Percentiles rank a stretch among this genome's conserved stretches.
phyloP scores from a whole-genome alignment of 345 rosid species.

The Brassica incana region DNA sequence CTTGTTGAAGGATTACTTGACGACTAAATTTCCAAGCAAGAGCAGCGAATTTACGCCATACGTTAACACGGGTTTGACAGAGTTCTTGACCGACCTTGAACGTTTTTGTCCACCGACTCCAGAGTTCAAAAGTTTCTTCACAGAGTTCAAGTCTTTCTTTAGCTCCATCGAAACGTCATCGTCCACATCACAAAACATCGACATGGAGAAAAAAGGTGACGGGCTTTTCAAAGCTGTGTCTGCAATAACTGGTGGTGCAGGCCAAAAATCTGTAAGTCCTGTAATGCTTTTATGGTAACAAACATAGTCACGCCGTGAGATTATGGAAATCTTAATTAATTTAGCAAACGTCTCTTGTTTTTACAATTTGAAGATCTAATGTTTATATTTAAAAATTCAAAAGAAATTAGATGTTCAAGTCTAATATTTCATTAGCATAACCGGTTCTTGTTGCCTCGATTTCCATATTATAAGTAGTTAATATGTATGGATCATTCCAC shows the following conservation, averaged over 20 bases:
- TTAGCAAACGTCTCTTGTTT: neutral
- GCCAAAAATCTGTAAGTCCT: slow-evolving; percentile 25
- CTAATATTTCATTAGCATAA: too few relatives aligned
- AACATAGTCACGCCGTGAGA: neutral
- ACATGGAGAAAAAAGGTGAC: slow-evolving; percentile 15
- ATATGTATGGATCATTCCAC: too few relatives aligned
- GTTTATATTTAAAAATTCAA: too few relatives aligned
- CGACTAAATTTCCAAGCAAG: neutral
- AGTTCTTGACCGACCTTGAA: slow-evolving; percentile 12
- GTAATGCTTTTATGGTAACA: neutral
- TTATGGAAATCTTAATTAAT: neutral
- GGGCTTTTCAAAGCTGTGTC: slow-evolving; percentile 20
- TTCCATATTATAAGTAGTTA: too few relatives aligned
- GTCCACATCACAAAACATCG: neutral
- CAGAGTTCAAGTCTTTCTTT: slow-evolving; percentile 25
- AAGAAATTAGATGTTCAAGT: too few relatives aligned
- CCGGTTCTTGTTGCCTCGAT: too few relatives aligned
- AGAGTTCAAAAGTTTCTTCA: slow-evolving; percentile 31
- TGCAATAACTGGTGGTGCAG: slow-evolving; percentile 13
- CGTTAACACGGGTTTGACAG: slow-evolving; percentile 21
- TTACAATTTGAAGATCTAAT: neutral
- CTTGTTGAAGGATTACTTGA: slow-evolving; percentile 21
- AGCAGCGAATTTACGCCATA: slow-evolving; percentile 25
- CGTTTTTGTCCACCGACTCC: neutral
- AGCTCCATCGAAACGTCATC: slow-evolving; percentile 5